phyloP scores from a whole-genome alignment of 2,329 filamentous ascomycete genomes.

The Arthrobotrys sphaeroides region DNA sequence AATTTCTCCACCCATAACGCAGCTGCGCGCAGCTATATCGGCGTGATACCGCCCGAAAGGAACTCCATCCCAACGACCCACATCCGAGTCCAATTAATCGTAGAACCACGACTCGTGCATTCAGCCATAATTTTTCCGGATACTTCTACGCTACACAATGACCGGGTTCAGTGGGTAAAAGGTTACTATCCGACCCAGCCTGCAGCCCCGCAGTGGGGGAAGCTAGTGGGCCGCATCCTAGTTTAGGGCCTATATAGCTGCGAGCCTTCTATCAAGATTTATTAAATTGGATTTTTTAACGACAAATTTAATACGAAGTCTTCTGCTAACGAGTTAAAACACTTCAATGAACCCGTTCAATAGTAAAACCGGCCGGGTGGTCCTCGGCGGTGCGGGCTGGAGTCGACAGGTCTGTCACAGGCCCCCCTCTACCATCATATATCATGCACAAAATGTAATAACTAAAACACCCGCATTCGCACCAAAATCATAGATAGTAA shows the following conservation, averaged over 20 bases:
- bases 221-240: neutral
- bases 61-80: neutral
- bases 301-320: neutral
- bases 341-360: constrained; percentile 41
- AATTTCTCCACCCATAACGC: constrained; percentile 13
- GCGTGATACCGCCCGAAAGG: constrained; percentile 34
- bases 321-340: neutral
- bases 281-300: neutral
- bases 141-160: constrained; percentile 10
- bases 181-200: neutral
- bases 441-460: neutral
- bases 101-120: constrained; percentile 1
- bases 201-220: constrained; percentile 45
- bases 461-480: neutral
- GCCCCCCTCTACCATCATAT: neutral
- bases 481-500: constrained; percentile 65
- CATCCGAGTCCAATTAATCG: neutral
- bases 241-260: constrained; percentile 23
- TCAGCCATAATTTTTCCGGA: constrained; percentile 50
- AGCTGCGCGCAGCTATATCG: constrained; percentile 3
- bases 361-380: constrained; percentile 27
- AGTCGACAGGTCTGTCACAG: constrained; percentile 52
- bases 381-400: constrained; percentile 47
- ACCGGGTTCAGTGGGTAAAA: constrained; percentile 37
- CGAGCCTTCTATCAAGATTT: neutral